phyloP scores from a whole-genome alignment of 768 basidiomycete genomes.

The Russula dissimulans region DNA sequence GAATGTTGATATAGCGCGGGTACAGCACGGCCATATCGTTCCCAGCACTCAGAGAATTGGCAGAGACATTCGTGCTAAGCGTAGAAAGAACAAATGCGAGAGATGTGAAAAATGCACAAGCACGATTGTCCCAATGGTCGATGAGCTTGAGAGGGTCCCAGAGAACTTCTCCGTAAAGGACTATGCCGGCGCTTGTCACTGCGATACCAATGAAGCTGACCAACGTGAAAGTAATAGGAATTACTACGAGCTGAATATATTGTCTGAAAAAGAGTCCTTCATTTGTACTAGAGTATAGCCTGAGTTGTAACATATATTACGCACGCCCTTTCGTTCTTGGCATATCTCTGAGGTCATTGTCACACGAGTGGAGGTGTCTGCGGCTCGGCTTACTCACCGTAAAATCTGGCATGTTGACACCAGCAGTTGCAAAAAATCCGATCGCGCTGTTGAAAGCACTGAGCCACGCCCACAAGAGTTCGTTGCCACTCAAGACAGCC shows the following conservation, averaged over 20 bases:
- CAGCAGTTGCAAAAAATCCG: slow-evolving; percentile 62
- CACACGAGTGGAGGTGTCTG: not conserved
- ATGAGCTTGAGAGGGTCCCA: slow-evolving; percentile 77
- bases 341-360: slow-evolving; percentile 46
- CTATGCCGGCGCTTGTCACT: slow-evolving; percentile 68
- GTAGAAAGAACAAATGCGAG: slow-evolving; percentile 68
- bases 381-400: slow-evolving; percentile 33
- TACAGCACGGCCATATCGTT: slow-evolving; percentile 76
- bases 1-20: slow-evolving; percentile 73
- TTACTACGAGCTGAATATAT: slow-evolving; percentile 65
- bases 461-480: slow-evolving; percentile 69
- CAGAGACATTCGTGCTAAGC: slow-evolving; percentile 57
- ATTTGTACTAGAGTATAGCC: not conserved
- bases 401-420: slow-evolving; percentile 82
- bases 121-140: slow-evolving; percentile 75
- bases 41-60: slow-evolving; percentile 67
- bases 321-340: slow-evolving; percentile 54
- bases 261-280: slow-evolving; percentile 34
- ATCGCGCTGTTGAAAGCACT: slow-evolving; percentile 66
- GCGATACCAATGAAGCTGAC: slow-evolving; percentile 74
- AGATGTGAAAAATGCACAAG: slow-evolving; percentile 75
- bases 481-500: slow-evolving; percentile 41
- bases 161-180: slow-evolving; percentile 54
- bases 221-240: slow-evolving; percentile 69
- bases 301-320: slow-evolving; percentile 18